Percentiles rank a stretch among this genome's conserved stretches.
These are phyloP conservation scores for Solanum pennellii DNA, from an alignment of 257 asterid genomes.

Conservation along the genomic window DNA sequence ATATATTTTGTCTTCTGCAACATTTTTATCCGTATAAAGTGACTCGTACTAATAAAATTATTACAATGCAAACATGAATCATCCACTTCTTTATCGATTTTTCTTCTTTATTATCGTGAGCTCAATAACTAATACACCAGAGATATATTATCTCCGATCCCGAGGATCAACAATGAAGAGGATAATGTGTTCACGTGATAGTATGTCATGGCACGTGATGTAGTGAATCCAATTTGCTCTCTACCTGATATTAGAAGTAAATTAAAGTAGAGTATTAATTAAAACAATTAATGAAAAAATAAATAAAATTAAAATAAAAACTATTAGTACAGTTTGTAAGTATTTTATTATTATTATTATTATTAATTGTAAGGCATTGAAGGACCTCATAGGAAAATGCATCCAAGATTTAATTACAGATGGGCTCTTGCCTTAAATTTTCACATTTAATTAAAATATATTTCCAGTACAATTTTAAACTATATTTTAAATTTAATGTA, in stretches of 20 bases:
- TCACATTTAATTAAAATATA: conserved; percentile 5
- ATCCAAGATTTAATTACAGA: conserved; percentile 3
- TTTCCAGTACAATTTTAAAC: neutral
- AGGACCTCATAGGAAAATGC: conserved; percentile 20
- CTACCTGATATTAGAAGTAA: neutral
- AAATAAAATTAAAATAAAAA: neutral
- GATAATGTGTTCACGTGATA: neutral
- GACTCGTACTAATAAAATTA: neutral
- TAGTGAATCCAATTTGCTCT: neutral
- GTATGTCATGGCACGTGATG: neutral
- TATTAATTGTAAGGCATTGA: conserved; percentile 2
- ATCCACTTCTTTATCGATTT: too few relatives aligned
- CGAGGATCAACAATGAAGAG: neutral
- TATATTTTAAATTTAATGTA: neutral
- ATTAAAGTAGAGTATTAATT: neutral
- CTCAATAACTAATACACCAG: too few relatives aligned
- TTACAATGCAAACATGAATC: neutral
- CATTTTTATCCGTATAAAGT: neutral
- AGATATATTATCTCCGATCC: too few relatives aligned
- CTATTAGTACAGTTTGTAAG: neutral
- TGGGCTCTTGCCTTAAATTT: neutral
- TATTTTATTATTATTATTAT: neutral
- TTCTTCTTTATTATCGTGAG: too few relatives aligned
- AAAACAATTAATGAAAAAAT: neutral
- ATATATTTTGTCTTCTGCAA: neutral